Evolutionary conservation across 306 rosid genomes (phyloP), one percentile per base, ranked within the genome.

Genomic region (Senna siamea): DNA sequence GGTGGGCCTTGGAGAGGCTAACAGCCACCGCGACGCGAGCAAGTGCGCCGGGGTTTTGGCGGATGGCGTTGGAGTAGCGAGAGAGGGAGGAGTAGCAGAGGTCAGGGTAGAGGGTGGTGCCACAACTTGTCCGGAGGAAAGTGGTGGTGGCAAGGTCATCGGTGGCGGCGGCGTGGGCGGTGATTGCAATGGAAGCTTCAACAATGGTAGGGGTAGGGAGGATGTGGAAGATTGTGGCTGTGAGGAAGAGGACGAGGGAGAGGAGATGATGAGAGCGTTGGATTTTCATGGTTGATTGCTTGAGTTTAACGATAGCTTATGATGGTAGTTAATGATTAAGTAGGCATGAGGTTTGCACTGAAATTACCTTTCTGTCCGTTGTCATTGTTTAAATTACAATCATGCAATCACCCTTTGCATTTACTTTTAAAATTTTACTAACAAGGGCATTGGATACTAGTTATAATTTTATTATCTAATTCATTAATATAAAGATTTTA

Each of bases 1-100:
- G 76, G 63, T 82, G 85, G 3, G 88, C 86, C 53, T 80, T 82
- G 14, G 90, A 63, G 60, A 95, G 95, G 68, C 85, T 85, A 5
- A 95, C 82, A 66, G 85, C 38, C 52, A 95, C 83, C 79, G 99
- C 96, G 43, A 92, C 76, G 46, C 89, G 93, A 28, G 99, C 97
- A 26, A 95, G 91, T 26, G 43, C 86, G 66, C 78, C 80, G 1
- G 85, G 87, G 76, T 73, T 75, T 7, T 75, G 77, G 13, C 78
- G 86, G 18, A 90, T 76, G 38, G 84, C 83, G 59, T 2, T 59
- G 69, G 92, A 76, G 82, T 81, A 88, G 82, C 86, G 92, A 14
- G 86, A 79, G 54, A 90, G 92, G 5, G 93, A 83, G 64, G 59
- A n/a, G 90, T 66, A 90, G 87, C 97, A 90, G 67, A 88, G 56